Conservation (phyloP, 1,284 basidiomycete genomes). For the Melampsora americana region DNA sequence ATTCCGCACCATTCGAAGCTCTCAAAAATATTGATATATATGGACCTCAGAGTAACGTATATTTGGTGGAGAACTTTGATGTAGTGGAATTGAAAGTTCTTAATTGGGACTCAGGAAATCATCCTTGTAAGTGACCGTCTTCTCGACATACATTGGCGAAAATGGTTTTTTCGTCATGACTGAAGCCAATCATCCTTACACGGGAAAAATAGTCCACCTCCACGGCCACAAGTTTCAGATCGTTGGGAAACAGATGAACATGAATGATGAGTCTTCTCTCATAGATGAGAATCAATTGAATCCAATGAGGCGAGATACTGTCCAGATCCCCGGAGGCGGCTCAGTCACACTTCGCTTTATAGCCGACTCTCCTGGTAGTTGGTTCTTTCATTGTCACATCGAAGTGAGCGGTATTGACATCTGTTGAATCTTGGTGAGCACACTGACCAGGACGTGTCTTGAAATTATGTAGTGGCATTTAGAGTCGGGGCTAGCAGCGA, state of each 20-base stretch:
- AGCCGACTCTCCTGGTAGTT: constrained; percentile 48
- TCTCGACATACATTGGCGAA: neutral
- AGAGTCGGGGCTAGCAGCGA: constrained; percentile 67
- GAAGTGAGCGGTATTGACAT: constrained; percentile 4
- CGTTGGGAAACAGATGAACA: constrained; percentile 23
- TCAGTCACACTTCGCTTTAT: constrained; percentile 47
- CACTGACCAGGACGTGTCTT: neutral
- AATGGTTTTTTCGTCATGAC: neutral
- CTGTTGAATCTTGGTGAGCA: neutral
- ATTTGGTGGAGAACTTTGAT: constrained; percentile 70
- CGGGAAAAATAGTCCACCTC: constrained; percentile 58
- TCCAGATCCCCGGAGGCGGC: constrained; percentile 47
- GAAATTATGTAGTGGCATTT: constrained; percentile 62
- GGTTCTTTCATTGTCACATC: constrained; percentile 50
- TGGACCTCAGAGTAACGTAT: constrained; percentile 66
- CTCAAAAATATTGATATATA: constrained; percentile 62
- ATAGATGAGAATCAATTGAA: constrained; percentile 58
- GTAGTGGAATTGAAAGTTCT: constrained; percentile 75
- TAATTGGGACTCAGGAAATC: constrained; percentile 71
- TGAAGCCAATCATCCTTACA: neutral
- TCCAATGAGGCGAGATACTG: constrained; percentile 62
- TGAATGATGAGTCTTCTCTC: constrained; percentile 7
- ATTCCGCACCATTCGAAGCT: constrained; percentile 14
- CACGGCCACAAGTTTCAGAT: constrained; percentile 64
- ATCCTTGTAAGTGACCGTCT: constrained; percentile 61